Evolutionary conservation across 1,139 yeast species (phyloP).

Genomic region (Magnusiomyces ingens): DNA sequence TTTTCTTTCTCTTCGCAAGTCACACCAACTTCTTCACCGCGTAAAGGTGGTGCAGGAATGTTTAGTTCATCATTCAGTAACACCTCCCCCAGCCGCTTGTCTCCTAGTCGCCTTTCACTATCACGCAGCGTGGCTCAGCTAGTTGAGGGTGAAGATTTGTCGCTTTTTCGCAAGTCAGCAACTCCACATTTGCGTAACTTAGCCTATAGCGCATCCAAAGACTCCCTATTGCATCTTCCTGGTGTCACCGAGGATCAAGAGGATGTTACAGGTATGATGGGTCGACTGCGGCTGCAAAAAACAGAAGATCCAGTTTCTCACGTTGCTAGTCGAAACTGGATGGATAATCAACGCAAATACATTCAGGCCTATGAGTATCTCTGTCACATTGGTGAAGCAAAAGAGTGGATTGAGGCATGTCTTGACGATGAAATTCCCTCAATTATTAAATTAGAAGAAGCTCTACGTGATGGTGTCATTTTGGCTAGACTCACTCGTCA

Average conservation of each 20-base stretch:
- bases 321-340: constrained; percentile 32
- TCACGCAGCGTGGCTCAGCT: background rate
- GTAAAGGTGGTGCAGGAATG: no score
- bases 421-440: constrained; percentile 48
- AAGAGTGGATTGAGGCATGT: constrained; percentile 62
- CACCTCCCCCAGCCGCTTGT: background rate
- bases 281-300: constrained; percentile 33
- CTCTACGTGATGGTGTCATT: constrained; percentile 74
- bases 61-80: no score
- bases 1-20: background rate
- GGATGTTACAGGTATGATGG: constrained; percentile 34
- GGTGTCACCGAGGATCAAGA: constrained; percentile 31
- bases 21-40: background rate
- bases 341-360: constrained; percentile 40
- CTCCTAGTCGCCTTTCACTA: background rate
- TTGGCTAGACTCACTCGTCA: constrained; percentile 72
- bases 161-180: constrained; percentile 11
- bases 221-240: constrained; percentile 13
- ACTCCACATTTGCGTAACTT: constrained; percentile 14
- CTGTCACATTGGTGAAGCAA: constrained; percentile 84
- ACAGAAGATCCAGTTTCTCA: constrained; percentile 27
- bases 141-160: constrained; percentile 12
- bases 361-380: constrained; percentile 69
- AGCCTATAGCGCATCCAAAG: constrained; percentile 9
- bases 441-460: constrained; percentile 51